phyloP scores from a whole-genome alignment of 805 yeast genomes.

The Zygosaccharomyces lentus region DNA sequence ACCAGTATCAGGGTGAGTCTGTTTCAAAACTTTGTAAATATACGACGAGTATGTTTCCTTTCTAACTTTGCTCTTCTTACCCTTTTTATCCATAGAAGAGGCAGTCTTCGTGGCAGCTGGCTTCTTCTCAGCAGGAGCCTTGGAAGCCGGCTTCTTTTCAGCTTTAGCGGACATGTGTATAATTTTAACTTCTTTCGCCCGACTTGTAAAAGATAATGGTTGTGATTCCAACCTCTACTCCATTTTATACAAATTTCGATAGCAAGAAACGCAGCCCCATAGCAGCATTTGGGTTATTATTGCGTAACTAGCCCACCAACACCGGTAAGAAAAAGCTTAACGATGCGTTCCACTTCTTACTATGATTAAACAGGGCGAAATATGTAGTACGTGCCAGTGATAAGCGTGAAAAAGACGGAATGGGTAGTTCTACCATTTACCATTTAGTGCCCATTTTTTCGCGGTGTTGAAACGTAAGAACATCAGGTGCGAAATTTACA shows the following conservation, averaged over 20 bases:
- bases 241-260: neutral
- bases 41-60: slow-evolving; percentile 94
- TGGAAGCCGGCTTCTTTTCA: slow-evolving; percentile 72
- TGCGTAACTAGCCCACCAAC: neutral
- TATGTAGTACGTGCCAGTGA: neutral
- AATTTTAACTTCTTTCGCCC: neutral
- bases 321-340: slow-evolving; percentile 11
- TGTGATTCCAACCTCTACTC: neutral
- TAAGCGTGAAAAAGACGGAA: neutral
- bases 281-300: neutral
- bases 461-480: neutral
- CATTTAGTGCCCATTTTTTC: neutral
- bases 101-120: slow-evolving; percentile 88
- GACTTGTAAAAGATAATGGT: neutral
- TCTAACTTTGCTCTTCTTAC: slow-evolving; percentile 88
- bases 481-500: slow-evolving; percentile 17
- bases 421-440: neutral
- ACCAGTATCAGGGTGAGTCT: slow-evolving; percentile 97
- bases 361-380: slow-evolving; percentile 1
- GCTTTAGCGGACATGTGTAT: slow-evolving; percentile 61
- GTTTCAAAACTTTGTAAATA: slow-evolving; percentile 93
- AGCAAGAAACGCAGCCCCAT: neutral
- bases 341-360: slow-evolving; percentile 25
- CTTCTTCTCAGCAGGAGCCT: slow-evolving; percentile 95
- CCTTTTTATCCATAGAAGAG: slow-evolving; percentile 65